Conservation (phyloP, 1,139 yeast species). For the Candida sojae region DNA sequence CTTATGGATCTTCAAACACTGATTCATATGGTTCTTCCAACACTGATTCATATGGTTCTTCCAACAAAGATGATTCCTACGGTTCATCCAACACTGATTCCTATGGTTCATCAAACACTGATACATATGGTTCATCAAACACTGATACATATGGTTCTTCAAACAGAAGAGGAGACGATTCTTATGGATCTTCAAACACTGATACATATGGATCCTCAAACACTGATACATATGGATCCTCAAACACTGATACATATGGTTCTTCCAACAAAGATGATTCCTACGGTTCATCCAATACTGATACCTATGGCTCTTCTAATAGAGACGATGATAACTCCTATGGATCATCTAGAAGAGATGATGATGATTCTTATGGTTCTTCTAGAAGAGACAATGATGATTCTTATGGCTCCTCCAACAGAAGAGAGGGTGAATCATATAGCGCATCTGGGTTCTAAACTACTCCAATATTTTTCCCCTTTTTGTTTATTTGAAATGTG, state of each 20-base stretch:
- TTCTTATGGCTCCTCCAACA: conserved; percentile 22
- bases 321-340: conserved; percentile 24
- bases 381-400: conserved; percentile 18
- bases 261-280: conserved; percentile 19
- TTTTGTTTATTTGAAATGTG: no score
- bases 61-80: conserved; percentile 21
- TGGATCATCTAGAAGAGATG: conserved; percentile 16
- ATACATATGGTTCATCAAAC: conserved; percentile 13
- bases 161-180: conserved; percentile 22
- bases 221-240: conserved; percentile 19
- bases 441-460: conserved; percentile 13
- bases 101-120: conserved; percentile 16
- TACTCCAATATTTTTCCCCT: not conserved
- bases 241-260: conserved; percentile 14
- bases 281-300: conserved; percentile 19
- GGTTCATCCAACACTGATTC: conserved; percentile 19
- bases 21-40: conserved; percentile 14
- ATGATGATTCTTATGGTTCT: conserved; percentile 16
- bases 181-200: conserved; percentile 18
- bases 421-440: conserved; percentile 4
- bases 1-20: conserved; percentile 18
- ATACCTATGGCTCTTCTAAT: conserved; percentile 25
- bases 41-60: conserved; percentile 23
- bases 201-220: conserved; percentile 14
- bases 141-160: conserved; percentile 23